Base-by-base conservation (phyloP, 2,329 filamentous ascomycete species). In the Claviceps sp. region DNA sequence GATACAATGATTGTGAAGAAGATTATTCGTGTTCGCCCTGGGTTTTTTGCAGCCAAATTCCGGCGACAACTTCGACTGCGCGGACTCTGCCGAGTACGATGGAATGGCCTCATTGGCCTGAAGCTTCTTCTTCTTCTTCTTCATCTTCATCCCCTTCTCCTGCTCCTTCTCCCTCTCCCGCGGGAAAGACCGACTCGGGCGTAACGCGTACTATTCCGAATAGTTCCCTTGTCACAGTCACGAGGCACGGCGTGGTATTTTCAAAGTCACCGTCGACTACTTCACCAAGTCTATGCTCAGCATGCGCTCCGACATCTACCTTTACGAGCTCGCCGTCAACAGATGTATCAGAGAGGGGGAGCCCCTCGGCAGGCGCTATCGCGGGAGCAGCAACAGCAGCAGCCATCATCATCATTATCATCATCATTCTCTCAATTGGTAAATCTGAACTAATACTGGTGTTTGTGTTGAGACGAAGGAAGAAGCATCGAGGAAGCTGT, bases 11-110 rank as follows among this genome's bases (percentile, higher is more conserved):
- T 34, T 34, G 30, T 34, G 9, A 11, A 46, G 69, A 62, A 56
- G 55, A 56, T 37, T 74, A 48, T 2, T 74, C 72, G 18, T 78
- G 76, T 78, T 75, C 59, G 59, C 63, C 30, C 11, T 59, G 66
- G 14, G 60, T 74, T 54, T 68, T 73, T 16, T 78, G 76, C 58
- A 51, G 55, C 52, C 9, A 37, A 20, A 9, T 55, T 43, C 20
- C 38, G 51, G 22, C 44, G 30, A 4, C 30, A 34, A 11, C 30
- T 34, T 34, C 30, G 9, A 34, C 30, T 34, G 9, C 30, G 30
- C 30, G 30, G 2, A 22, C 11, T 5, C 42, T 1, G 34, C 9
- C 20, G 20, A 37, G 20, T 16, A 40, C 40, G 20, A 38, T 16
- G n/a, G 3, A n/a, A 7, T 24, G 9, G 9, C n/a, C n/a, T n/a